Conservation (phyloP, 2,329 filamentous ascomycete species). For the Emmonsiellopsis sp. region DNA sequence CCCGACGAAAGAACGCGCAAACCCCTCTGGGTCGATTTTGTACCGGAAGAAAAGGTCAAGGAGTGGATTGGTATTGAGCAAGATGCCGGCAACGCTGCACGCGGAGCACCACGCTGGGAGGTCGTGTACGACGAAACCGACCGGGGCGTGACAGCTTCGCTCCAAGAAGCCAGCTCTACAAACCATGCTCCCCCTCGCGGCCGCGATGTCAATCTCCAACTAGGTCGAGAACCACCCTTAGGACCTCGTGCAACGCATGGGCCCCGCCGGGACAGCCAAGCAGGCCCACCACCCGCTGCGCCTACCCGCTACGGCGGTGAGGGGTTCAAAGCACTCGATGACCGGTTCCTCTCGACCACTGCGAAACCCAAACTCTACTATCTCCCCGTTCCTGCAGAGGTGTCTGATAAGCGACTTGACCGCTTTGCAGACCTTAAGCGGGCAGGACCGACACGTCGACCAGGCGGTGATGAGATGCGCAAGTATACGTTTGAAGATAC, state of each 20-base stretch:
- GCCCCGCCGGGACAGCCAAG: conserved; percentile 17
- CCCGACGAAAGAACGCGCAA: conserved; percentile 79
- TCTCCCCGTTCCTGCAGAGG: conserved; percentile 53
- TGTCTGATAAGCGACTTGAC: conserved; percentile 57
- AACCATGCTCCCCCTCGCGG: conserved; percentile 1
- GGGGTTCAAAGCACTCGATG: conserved; percentile 49
- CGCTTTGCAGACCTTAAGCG: conserved; percentile 40
- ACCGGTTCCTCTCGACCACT: conserved; percentile 50
- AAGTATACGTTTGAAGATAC: conserved; percentile 64
- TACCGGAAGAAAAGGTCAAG: conserved; percentile 63
- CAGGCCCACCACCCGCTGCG: conserved; percentile 5
- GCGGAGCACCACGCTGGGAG: conserved; percentile 53
- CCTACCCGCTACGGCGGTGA: conserved; percentile 16
- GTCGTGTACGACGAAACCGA: conserved; percentile 56
- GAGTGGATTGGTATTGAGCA: conserved; percentile 68
- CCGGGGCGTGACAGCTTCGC: conserved; percentile 47
- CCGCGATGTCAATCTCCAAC: conserved; percentile 14
- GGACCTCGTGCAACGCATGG: conserved; percentile 18
- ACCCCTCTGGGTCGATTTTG: conserved; percentile 77
- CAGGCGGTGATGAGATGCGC: conserved; percentile 48
- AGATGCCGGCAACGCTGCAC: conserved; percentile 33
- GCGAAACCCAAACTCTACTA: conserved; percentile 58
- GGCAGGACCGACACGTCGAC: conserved; percentile 27
- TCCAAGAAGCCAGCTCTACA: conserved; percentile 38
- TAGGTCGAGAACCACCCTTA: conserved; percentile 17